Base-by-base conservation (phyloP, 2,329 filamentous ascomycete species). In the Beauveria sp. region DNA sequence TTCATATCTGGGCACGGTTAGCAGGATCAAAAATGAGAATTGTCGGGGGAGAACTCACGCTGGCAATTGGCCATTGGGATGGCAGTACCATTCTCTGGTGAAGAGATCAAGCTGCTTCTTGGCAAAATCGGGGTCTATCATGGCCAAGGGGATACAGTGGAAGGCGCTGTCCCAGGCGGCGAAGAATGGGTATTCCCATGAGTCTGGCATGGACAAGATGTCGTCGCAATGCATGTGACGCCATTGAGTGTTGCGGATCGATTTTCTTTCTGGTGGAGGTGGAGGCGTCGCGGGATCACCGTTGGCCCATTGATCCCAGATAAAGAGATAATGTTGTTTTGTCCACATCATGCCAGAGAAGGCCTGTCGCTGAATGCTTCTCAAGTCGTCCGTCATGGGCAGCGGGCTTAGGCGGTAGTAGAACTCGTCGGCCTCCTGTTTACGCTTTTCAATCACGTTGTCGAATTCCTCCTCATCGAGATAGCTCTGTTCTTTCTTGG, bases 261-360 rank as follows among this genome's bases (percentile, higher is more conserved):
- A 81, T 73, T 95, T 96, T 61, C 93, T 84, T 45, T 84, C 83
- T 1, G 88, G 80, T 1, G 93, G 93, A 28, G 95, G 95, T 38
- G 93, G 90, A 49, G 93, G 91, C 80, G 93, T 91, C 53, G 82
- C 83, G 12, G 93, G 93, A 71, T 98, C 93, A 58, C 93, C 93
- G 66, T 96, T 96, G 28, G 93, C 92, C 93, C 93, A 98, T 72
- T 98, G 90, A 66, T 98, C 93, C 91, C 92, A 97, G 69, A 98
- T 86, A 74, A 98, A 97, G 72, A 96, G 86, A 74, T 98, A 98
- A 76, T 91, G 91, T 74, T 98, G 93, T 75, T 98, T 98, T 65
- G 89, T 96, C 93, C 93, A 98, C 83, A 98, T 88, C 93, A 98
- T 98, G 60, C 95, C 93, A 0, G 93, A 88, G 67, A 97, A 89